These are phyloP conservation scores for Corynespora cassiicola DNA, from an alignment of 2,329 filamentous ascomycete genomes.

Conservation along the genomic window DNA sequence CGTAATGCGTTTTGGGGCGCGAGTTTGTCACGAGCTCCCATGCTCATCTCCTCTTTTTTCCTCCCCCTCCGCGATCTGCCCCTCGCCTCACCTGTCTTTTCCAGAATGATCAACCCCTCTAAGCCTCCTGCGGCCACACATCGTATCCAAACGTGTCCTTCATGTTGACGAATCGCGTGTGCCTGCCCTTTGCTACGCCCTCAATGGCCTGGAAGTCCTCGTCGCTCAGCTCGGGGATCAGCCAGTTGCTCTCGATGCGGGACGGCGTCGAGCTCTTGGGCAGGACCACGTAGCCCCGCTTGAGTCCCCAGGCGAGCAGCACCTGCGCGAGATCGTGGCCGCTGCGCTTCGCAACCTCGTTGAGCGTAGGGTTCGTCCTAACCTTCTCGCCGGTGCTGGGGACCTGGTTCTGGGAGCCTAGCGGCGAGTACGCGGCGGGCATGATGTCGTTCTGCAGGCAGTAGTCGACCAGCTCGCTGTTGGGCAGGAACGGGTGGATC, in stretches of 20 bases:
- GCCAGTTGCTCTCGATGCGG: constrained; percentile 65
- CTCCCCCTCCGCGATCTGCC: no score
- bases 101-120: constrained; percentile 19
- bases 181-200: constrained; percentile 68
- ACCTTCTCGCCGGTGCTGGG: constrained; percentile 73
- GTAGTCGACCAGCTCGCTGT: constrained; percentile 64
- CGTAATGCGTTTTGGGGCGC: no score
- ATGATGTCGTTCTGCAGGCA: constrained; percentile 66
- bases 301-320: constrained; percentile 82
- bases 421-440: constrained; percentile 70
- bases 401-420: constrained; percentile 74
- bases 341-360: constrained; percentile 73
- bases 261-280: constrained; percentile 51
- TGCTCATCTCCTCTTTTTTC: no score
- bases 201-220: constrained; percentile 66
- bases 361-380: constrained; percentile 70
- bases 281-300: constrained; percentile 65
- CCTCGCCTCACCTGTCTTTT: no score
- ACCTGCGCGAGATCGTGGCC: constrained; percentile 79
- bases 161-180: constrained; percentile 80
- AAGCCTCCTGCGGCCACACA: constrained; percentile 57
- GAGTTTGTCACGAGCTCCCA: no score
- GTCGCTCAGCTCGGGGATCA: constrained; percentile 63
- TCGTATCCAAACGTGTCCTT: constrained; percentile 81
- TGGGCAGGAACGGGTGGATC: constrained; percentile 76